phyloP scores from a whole-genome alignment of 768 basidiomycete species.

The Podaxis sp. region DNA sequence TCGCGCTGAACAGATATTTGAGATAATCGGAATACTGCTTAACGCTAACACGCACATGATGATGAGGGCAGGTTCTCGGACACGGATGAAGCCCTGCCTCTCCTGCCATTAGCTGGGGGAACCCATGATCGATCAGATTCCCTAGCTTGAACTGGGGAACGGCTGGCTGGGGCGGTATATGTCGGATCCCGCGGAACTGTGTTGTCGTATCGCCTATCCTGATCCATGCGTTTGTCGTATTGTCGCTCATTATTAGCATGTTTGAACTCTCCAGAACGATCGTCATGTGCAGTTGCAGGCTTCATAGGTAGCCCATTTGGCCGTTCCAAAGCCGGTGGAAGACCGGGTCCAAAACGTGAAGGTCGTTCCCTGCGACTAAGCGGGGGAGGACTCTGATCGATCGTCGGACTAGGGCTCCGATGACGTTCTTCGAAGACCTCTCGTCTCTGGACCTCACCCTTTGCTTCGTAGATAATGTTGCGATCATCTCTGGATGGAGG shows the following conservation, averaged over 20 bases:
- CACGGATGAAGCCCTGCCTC: neutral
- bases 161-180: neutral
- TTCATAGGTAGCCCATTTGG: conserved; percentile 9
- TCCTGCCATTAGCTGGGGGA: neutral
- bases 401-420: conserved; percentile 3
- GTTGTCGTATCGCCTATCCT: conserved; percentile 4
- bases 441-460: neutral
- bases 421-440: conserved; percentile 6
- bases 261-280: neutral
- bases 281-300: neutral
- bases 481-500: conserved; percentile 15
- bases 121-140: neutral
- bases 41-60: neutral
- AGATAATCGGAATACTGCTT: neutral
- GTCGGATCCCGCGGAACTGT: neutral
- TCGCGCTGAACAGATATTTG: neutral
- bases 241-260: neutral
- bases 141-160: neutral
- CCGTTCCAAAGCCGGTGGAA: neutral
- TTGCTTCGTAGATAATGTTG: conserved; percentile 8
- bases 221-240: neutral
- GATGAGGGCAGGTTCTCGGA: neutral
- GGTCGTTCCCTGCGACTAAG: conserved; percentile 7
- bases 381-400: neutral
- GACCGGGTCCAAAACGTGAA: conserved; percentile 11